These are phyloP conservation scores for Tephrocybe sp. DNA, from an alignment of 768 basidiomycete genomes.

Conservation along the genomic window DNA sequence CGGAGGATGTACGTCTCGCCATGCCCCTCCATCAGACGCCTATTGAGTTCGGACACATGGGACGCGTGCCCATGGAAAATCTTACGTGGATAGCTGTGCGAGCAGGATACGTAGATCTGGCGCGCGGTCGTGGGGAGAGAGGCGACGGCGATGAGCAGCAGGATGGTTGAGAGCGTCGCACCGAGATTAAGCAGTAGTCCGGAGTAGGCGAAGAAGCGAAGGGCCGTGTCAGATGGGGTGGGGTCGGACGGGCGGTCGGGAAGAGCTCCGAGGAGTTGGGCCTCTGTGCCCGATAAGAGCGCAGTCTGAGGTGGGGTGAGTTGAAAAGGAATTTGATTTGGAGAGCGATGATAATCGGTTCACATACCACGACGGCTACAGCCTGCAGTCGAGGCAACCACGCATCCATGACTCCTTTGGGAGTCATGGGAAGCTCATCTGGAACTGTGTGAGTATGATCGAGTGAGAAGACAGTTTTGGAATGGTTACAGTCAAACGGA, in stretches of 20 bases:
- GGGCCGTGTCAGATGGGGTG: conserved; percentile 8
- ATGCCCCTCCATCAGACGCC: conserved; percentile 14
- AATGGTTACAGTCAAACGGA: conserved; percentile 11
- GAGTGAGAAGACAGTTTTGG: neutral
- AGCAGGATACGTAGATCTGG: conserved; percentile 20
- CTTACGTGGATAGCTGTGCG: conserved; percentile 18
- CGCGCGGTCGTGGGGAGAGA: conserved; percentile 22
- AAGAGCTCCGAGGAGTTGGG: conserved; percentile 17
- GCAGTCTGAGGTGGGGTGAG: conserved; percentile 13
- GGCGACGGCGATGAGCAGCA: conserved; percentile 22
- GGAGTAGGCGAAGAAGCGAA: conserved; percentile 21
- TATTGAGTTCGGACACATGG: conserved; percentile 15
- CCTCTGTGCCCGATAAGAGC: conserved; percentile 19
- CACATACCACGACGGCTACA: conserved; percentile 18
- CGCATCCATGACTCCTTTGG: conserved; percentile 19
- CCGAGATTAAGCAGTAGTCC: conserved; percentile 22
- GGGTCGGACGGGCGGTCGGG: conserved; percentile 1
- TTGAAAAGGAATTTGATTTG: neutral
- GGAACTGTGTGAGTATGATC: neutral
- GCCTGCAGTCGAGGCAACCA: conserved; percentile 23
- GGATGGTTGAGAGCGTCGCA: conserved; percentile 21
- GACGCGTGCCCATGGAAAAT: conserved; percentile 11
- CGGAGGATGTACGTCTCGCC: conserved; percentile 22
- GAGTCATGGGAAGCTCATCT: conserved; percentile 21
- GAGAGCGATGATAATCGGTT: neutral